These are phyloP conservation scores for Fusarium sp. DNA, from an alignment of 2,329 filamentous ascomycete species.

Conservation along the genomic window DNA sequence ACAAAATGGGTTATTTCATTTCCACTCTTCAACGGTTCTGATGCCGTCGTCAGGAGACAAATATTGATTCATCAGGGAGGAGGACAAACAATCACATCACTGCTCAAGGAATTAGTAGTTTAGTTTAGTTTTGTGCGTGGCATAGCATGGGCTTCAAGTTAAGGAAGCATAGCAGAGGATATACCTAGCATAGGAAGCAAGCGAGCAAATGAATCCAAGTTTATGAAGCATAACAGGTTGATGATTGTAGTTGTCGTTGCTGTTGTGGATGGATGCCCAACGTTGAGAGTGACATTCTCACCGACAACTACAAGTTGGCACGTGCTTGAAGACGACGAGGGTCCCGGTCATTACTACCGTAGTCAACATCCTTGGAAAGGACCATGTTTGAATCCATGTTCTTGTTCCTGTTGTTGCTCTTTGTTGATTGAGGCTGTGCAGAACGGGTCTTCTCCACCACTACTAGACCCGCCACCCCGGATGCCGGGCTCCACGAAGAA, in stretches of 20 bases:
- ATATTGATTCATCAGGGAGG: not conserved
- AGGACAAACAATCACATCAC: not conserved
- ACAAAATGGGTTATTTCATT: slow-evolving; percentile 24
- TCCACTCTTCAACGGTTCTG: slow-evolving; percentile 13
- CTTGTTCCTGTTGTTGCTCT: not conserved
- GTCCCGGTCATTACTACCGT: not conserved
- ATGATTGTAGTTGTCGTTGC: not conserved
- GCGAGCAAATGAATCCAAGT: slow-evolving; percentile 11
- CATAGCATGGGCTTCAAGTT: not conserved
- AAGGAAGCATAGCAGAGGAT: not conserved
- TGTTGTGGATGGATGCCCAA: not conserved
- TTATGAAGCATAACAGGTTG: not conserved
- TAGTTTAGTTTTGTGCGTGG: slow-evolving; percentile 3
- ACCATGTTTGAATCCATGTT: not conserved
- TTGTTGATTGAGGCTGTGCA: slow-evolving; percentile 26
- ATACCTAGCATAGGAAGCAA: slow-evolving; percentile 24
- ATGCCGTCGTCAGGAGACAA: slow-evolving; percentile 2
- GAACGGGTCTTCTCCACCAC: slow-evolving; percentile 7
- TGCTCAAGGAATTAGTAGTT: not conserved
- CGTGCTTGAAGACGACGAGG: not conserved
- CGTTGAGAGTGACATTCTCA: not conserved
- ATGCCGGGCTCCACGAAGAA: slow-evolving; percentile 31
- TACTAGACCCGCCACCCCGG: slow-evolving; percentile 35
- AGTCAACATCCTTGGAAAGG: not conserved
- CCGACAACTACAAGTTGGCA: not conserved